A percentile compares a stretch with the other conserved stretches of the same genome.
phyloP scores from a whole-genome alignment of 306 rosid genomes.

The Vigna reflexopilosa region DNA sequence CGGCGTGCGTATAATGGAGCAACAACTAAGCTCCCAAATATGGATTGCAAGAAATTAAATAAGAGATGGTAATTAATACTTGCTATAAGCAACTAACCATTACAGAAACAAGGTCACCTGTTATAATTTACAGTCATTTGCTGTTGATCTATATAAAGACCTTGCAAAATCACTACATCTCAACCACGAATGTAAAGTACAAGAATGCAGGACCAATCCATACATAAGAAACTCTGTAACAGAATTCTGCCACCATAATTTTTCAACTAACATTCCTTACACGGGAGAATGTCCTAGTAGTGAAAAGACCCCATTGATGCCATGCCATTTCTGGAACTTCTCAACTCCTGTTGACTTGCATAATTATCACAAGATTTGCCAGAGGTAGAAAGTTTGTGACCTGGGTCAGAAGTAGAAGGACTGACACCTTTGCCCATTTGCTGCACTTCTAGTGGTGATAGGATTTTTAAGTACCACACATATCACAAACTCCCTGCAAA shows the following conservation, averaged over 20 bases:
- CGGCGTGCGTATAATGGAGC: too few relatives aligned
- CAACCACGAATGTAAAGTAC: slow-evolving; percentile 42
- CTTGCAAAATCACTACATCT: slow-evolving; percentile 48
- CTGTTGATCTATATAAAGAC: slow-evolving; percentile 48
- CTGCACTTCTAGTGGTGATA: slow-evolving; percentile 68
- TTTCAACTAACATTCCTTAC: slow-evolving; percentile 31
- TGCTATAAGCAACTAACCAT: slow-evolving; percentile 42
- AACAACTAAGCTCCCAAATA: neutral
- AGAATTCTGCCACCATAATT: slow-evolving; percentile 41
- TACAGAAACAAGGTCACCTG: slow-evolving; percentile 48
- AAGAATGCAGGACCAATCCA: slow-evolving; percentile 48
- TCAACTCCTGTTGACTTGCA: slow-evolving; percentile 52
- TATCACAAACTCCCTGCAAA: slow-evolving; percentile 75
- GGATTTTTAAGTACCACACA: slow-evolving; percentile 72
- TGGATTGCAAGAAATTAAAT: neutral
- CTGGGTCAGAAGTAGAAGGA: slow-evolving; percentile 46
- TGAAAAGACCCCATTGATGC: slow-evolving; percentile 63
- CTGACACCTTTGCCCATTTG: slow-evolving; percentile 65
- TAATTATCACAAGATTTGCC: slow-evolving; percentile 56
- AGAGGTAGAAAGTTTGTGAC: slow-evolving; percentile 51
- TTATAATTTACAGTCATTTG: slow-evolving; percentile 67
- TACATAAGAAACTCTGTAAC: slow-evolving; percentile 36
- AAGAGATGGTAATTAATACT: slow-evolving; percentile 11
- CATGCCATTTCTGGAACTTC: slow-evolving; percentile 66
- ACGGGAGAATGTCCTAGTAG: slow-evolving; percentile 48